Base-by-base conservation (phyloP, 345 rosid genomes). In the Populus pruinosa region DNA sequence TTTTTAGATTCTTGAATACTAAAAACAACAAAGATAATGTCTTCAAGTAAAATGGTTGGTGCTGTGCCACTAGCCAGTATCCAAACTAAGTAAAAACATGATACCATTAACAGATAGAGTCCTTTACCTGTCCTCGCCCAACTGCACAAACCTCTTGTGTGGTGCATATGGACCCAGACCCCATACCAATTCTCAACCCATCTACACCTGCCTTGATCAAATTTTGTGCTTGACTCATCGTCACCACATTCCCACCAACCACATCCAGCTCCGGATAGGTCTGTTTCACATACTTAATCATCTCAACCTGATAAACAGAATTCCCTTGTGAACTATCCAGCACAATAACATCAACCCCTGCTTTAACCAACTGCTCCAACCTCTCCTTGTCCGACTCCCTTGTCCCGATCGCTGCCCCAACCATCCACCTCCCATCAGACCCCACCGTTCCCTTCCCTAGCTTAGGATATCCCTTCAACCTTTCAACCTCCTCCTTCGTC, bases 91-190 rank as follows among this genome's bases (percentile, higher is more conserved):
- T 47, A 47, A 63, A 1, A 67, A 31, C 21, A 67, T 14, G 27
- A 67, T 36, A 67, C 13, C 4, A 67, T 38, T 67, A 47, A 77
- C 36, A 11, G 25, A 18, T 8, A 29, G 38, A 43, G 6, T 66
- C 18, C 71, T 69, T 69, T 89, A 94, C 98, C 98, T 94, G 98
- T 73, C 98, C 97, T 78, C 97, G 85, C 2, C 98, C 98, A 83
- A 93, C 98, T 0, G 98, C 98, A 41, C 98, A 93, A 79, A 94
- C 98, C 85, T 94, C 98, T 80, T 94, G 98, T 2, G 98, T 94
- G 70, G 98, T 94, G 75, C 98, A 94, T 41, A 94, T 94, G 50
- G 98, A 93, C 35, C 98, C 98, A 77, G 98, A 93, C 6, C 98
- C 98, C 98, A 93, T 94, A 68, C 98, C 97, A 11, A 94, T 91